Base-by-base conservation (phyloP, 352 stramenopile species). In the Pythium brachiatum region DNA sequence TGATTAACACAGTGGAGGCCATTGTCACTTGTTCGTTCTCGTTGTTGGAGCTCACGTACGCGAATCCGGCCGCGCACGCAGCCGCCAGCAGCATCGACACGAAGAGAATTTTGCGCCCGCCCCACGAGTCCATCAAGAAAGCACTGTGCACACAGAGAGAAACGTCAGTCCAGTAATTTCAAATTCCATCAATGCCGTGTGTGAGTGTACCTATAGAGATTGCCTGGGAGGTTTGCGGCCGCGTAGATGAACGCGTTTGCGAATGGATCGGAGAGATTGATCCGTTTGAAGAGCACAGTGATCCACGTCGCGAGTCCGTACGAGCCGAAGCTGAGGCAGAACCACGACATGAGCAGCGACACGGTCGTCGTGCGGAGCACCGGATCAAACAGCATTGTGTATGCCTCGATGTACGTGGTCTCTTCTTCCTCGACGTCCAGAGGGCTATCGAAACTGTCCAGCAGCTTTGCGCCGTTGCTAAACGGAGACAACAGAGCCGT, bases 251-350 rank as follows among this genome's bases (percentile, higher is more conserved):
- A 93, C 31, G 91, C 87, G 71, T 97, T 97, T 18, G 86, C 85
- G 60, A 98, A 98, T 16, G 83, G 81, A 58, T 97, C 70, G 53
- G 93, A 85, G 7, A 97, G 74, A 9, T 94, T 66, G 53, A 98
- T 89, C n/a, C 76, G 76, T 57, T 94, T 88, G 74, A 98, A 98
- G 2, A 98, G 66, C 54, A 88, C 88, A 7, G 95, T 97, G 67
- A 98, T 98, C 93, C 93, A 98, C 56, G 90, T 97, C 7, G 89
- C 79, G 18, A 98, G 79, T 5, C 91, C 91, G 62, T 98, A 98
- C 27, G 85, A 96, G 12, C 89, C 79, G 39, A 90, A 90, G 41
- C 81, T 92, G 48, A 90, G 75, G 52, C 81, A 92, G 47, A 88
- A 89, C 72, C 80, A 89, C 51, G 80, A 88, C 51, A 84, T 41